phyloP scores from a whole-genome alignment of 495 filamentous ascomycete genomes.

The Penicillium chermesinum region DNA sequence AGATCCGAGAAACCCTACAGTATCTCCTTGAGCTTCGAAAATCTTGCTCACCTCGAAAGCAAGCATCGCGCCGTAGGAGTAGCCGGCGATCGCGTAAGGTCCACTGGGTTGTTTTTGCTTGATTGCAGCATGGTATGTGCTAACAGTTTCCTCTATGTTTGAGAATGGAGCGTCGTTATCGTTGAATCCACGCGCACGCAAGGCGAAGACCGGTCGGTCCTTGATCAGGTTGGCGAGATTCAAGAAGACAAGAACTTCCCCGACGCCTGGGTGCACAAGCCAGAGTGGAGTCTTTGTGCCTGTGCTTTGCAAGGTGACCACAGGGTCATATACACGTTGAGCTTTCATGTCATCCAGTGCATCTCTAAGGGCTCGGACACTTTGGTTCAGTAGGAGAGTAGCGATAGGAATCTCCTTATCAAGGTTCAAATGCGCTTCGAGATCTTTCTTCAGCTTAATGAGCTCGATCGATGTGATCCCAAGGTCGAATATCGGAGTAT shows the following conservation, averaged over 20 bases:
- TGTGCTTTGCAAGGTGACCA: background rate
- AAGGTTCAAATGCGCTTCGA: constrained; percentile 11
- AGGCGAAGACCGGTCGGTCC: constrained; percentile 49
- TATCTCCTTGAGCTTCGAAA: constrained; percentile 31
- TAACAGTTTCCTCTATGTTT: constrained; percentile 28
- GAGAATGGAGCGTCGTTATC: constrained; percentile 31
- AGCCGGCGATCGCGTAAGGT: constrained; percentile 54
- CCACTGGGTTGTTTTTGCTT: constrained; percentile 43
- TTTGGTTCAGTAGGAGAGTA: constrained; percentile 39
- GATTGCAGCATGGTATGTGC: constrained; percentile 42
- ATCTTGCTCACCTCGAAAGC: constrained; percentile 51
- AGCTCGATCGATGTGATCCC: constrained; percentile 45
- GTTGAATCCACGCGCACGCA: constrained; percentile 52
- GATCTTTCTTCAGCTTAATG: constrained; percentile 22
- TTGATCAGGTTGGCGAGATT: constrained; percentile 38
- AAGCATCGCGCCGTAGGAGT: constrained; percentile 48
- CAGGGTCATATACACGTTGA: constrained; percentile 31
- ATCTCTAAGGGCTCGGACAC: constrained; percentile 23
- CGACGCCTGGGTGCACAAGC: constrained; percentile 54
- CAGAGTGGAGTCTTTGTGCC: constrained; percentile 50
- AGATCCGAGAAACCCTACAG: constrained; percentile 24
- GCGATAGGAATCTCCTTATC: constrained; percentile 28
- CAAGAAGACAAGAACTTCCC: constrained; percentile 54
- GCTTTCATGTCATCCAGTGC: constrained; percentile 17
- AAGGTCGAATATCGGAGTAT: constrained; percentile 31